Percentiles rank a stretch among this genome's conserved stretches.
Evolutionary conservation across 2,329 filamentous ascomycete genomes (phyloP).

Genomic region (Cercospora sp.): DNA sequence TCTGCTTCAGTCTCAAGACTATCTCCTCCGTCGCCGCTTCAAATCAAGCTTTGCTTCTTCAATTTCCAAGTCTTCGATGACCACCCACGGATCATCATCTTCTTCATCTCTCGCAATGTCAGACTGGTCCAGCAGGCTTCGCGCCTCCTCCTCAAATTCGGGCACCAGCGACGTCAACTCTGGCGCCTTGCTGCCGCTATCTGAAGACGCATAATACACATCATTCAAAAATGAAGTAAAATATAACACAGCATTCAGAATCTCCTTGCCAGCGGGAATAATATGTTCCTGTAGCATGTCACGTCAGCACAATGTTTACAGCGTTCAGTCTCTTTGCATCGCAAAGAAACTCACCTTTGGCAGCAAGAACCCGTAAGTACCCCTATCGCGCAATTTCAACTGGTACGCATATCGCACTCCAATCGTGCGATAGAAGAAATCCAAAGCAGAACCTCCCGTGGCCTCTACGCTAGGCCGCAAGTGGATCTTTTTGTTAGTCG

Average conservation of each 20-base stretch:
- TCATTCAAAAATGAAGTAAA: constrained; percentile 75
- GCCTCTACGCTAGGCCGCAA: constrained; percentile 63
- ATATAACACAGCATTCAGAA: constrained; percentile 78
- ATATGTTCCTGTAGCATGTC: constrained; percentile 14
- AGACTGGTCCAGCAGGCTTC: neutral
- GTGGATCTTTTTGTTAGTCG: constrained; percentile 35
- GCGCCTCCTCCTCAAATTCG: neutral
- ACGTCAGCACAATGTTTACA: neutral
- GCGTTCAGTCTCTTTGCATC: constrained; percentile 37
- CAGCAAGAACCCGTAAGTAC: constrained; percentile 89
- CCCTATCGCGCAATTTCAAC: constrained; percentile 89
- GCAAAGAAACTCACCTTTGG: constrained; percentile 73
- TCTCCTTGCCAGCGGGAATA: constrained; percentile 62
- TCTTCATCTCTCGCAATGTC: constrained; percentile 2
- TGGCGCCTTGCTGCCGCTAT: constrained; percentile 14
- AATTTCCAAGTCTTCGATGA: constrained; percentile 19
- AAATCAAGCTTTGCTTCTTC: constrained; percentile 23
- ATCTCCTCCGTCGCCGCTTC: constrained; percentile 23
- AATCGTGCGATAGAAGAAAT: constrained; percentile 93
- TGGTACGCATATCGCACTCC: constrained; percentile 84
- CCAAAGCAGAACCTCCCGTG: constrained; percentile 81
- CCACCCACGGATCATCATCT: constrained; percentile 19
- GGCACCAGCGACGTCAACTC: constrained; percentile 11
- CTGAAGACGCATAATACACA: constrained; percentile 36
- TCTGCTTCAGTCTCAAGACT: neutral